Percentiles rank a stretch among this genome's conserved stretches.
phyloP scores from a whole-genome alignment of 805 yeast species.

The Grigorovia humatica region DNA sequence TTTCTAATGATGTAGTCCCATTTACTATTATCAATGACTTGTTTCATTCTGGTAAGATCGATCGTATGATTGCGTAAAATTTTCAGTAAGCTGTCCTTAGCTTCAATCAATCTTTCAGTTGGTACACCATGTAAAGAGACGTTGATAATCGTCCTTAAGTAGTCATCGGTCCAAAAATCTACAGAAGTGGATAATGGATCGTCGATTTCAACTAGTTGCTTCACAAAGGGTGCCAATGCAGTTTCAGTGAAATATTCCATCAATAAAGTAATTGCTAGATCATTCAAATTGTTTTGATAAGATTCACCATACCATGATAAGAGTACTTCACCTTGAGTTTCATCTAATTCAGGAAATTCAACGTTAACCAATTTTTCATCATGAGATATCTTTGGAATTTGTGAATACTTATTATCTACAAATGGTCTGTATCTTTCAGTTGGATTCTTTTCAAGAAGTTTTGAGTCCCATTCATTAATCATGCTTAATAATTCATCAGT shows the following conservation, averaged over 20 bases:
- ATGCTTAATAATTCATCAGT: constrained; percentile 55
- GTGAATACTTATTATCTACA: constrained; percentile 46
- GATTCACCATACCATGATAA: constrained; percentile 80
- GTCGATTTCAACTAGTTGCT: constrained; percentile 65
- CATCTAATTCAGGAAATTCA: constrained; percentile 85
- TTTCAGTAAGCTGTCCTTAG: constrained; percentile 41
- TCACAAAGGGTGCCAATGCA: constrained; percentile 65
- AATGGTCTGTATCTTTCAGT: constrained; percentile 54
- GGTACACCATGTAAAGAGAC: constrained; percentile 65
- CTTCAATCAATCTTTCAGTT: constrained; percentile 43
- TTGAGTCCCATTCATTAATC: constrained; percentile 52
- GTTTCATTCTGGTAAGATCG: constrained; percentile 56
- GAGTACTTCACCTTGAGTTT: constrained; percentile 63
- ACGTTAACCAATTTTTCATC: constrained; percentile 39
- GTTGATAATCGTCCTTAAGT: constrained; percentile 47
- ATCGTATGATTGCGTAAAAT: constrained; percentile 49
- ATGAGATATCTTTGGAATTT: constrained; percentile 35
- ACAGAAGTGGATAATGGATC: constrained; percentile 72
- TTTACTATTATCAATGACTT: constrained; percentile 54
- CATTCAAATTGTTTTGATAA: constrained; percentile 38
- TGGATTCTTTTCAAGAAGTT: constrained; percentile 33
- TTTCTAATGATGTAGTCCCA: constrained; percentile 50
- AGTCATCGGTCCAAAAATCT: constrained; percentile 66
- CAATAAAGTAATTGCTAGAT: constrained; percentile 62
- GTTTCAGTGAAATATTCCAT: constrained; percentile 67